Base-by-base conservation (phyloP, 495 filamentous ascomycete species). In the Aspergillus cavernicola region DNA sequence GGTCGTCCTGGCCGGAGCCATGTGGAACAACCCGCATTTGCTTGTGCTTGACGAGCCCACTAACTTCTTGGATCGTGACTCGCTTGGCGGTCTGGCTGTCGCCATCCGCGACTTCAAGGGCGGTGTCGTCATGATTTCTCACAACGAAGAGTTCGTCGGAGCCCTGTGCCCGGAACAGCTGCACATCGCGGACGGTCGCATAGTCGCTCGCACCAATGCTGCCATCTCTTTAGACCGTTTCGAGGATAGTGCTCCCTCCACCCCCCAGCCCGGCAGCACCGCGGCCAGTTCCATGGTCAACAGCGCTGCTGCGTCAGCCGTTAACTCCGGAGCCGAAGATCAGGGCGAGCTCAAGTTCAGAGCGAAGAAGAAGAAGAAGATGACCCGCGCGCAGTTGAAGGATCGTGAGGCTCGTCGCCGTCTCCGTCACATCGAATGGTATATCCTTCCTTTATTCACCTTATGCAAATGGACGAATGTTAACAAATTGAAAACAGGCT, bases 1-100 rank as follows among this genome's bases (percentile, higher is more conserved):
- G 80, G 93, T 98, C 38, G 93, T 98, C 41, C 82, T 98, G 40
- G 92, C 93, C n/a, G 90, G 88, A 59, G 89, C 89, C 55, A 93
- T 96, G 90, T 96, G 92, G 93, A 96, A 96, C 73, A 97, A 96
- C 77, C 93, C 93, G 0, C 93, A 98, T 76, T 75, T 98, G 55
- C 83, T 98, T 44, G 93, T 98, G 15, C 86, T 98, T 13, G 93
- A 98, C 82, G 93, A 98, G 73, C 93, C 93, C 26, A 97, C 93
- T 71, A 98, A 98, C 78, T 98, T 96, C 80, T 83, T 98, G 74
- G 93, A 98, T 60, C 90, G 93, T 60, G 95, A 98, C 74, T 95
- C 90, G 0, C 85, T 98, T 8, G 93, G 93, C 60, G 93, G 92
- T 66, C 78, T 98, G 50, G 92, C 93, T 16, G 92, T 95, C 29